Conservation (phyloP, 2,329 filamentous ascomycete genomes). For the Atkinsonella texensis region DNA sequence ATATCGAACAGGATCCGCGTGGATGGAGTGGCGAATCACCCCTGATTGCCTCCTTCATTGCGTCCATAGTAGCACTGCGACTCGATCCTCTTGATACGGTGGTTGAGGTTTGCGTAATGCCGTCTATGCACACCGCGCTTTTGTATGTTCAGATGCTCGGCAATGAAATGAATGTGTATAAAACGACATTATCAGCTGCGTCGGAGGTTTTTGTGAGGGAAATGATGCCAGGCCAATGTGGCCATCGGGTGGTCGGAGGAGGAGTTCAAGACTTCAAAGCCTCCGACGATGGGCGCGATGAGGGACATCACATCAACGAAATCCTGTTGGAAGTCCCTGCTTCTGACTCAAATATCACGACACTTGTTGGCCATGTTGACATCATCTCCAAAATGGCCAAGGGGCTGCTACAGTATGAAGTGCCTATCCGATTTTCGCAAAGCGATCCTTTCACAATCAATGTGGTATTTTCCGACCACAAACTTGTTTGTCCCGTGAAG, state of each 20-base stretch:
- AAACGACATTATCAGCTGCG: slow-evolving; percentile 18
- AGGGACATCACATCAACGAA: slow-evolving; percentile 10
- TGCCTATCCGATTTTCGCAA: slow-evolving; percentile 25
- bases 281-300: slow-evolving; percentile 8
- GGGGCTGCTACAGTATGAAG: slow-evolving; percentile 25
- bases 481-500: slow-evolving; percentile 20
- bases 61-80: slow-evolving; percentile 23
- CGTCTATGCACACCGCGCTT: slow-evolving; percentile 12
- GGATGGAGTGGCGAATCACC: slow-evolving; percentile 26
- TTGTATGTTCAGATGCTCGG: slow-evolving; percentile 16
- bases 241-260: slow-evolving; percentile 15
- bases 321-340: slow-evolving; percentile 20
- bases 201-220: slow-evolving; percentile 24
- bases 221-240: slow-evolving; percentile 22
- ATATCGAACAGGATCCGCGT: slow-evolving; percentile 21
- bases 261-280: slow-evolving; percentile 13
- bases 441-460: slow-evolving; percentile 27
- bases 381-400: slow-evolving; percentile 24
- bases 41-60: slow-evolving; percentile 29
- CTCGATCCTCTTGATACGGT: slow-evolving; percentile 17
- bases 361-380: slow-evolving; percentile 28
- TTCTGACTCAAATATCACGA: slow-evolving; percentile 17
- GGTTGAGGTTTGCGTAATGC: slow-evolving; percentile 21
- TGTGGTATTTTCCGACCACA: slow-evolving; percentile 24
- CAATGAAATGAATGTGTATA: slow-evolving; percentile 18